Conservation (phyloP, 106 monocot genomes). For the Dendrobium nobile region DNA sequence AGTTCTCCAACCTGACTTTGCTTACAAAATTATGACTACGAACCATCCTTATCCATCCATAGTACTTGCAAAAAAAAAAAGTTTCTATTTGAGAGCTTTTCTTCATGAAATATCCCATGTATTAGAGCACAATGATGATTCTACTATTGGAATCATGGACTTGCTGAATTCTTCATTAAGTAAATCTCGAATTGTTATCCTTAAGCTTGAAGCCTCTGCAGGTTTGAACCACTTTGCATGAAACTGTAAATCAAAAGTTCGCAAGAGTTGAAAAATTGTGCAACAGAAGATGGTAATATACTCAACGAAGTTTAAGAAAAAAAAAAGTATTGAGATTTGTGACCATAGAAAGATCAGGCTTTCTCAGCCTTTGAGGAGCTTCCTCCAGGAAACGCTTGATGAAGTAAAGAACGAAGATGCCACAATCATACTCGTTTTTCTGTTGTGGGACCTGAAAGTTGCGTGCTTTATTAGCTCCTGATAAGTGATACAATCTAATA, state of each 20-base stretch:
- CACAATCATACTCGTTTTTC: conserved; percentile 50
- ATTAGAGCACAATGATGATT: neutral
- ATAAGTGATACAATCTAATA: neutral
- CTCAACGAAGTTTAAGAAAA: neutral
- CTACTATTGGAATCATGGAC: neutral
- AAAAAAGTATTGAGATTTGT: neutral
- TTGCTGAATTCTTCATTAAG: conserved; percentile 30
- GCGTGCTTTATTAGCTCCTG: neutral
- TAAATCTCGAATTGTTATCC: conserved; percentile 25
- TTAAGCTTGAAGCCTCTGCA: conserved; percentile 42
- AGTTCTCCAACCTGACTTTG: neutral
- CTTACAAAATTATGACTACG: neutral
- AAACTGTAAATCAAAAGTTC: conserved; percentile 15
- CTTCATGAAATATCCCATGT: neutral
- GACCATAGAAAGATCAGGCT: conserved; percentile 41
- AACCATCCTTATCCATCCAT: too few relatives aligned
- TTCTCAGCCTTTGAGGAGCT: conserved; percentile 37
- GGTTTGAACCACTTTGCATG: conserved; percentile 49
- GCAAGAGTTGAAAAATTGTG: neutral
- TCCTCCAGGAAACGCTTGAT: conserved; percentile 46
- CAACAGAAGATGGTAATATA: neutral
- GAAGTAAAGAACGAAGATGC: conserved; percentile 54
- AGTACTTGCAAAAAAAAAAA: too few relatives aligned
- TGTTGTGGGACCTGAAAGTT: conserved; percentile 42
- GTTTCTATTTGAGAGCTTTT: neutral